Base-by-base conservation (phyloP, 2,329 filamentous ascomycete species). In the Stagonosporopsis vannaccii region DNA sequence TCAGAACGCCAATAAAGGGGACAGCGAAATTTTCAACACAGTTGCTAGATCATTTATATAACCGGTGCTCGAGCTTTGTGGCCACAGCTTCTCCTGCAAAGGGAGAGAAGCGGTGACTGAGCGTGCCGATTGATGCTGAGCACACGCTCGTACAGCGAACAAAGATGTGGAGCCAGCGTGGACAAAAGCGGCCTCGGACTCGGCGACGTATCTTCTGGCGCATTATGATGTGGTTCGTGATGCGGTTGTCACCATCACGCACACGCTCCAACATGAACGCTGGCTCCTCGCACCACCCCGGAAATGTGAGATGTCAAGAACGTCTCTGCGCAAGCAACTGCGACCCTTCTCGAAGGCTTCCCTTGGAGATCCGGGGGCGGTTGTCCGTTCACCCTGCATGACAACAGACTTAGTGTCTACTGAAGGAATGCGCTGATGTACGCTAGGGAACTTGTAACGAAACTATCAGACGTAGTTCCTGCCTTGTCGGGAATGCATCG, bases 341-440 rank as follows among this genome's bases (percentile, higher is more conserved):
- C 28, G 26, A 23, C 22, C 35, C 30, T 51, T 51, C 37, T 56
- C 47, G 42, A 56, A 51, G 5, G 20, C 20, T 47, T 42, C 30
- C 43, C 23, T 11, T 56, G 47, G 42, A 43, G 25, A 56, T 56
- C 53, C 53, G 53, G 53, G 52, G 47, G 43, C 47, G 53, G 43
- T 56, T 56, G 25, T 56, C 43, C 47, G 53, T 46, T 48, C 47
- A 33, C 53, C 53, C 53, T 51, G 53, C 53, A 56, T 44, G 28
- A 47, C 20, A 47, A 5, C 42, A 33, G 23, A 30, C 25, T 47
- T 28, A 23, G 23, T 56, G 28, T 33, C 42, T 47, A 51, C 47
- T 28, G 26, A 22, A 36, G 32, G 25, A 36, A 48, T 47, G 53
- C 25, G 43, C 37, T 45, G 46, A 50, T 40, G 44, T 35, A 28